Evolutionary conservation across 257 asterid genomes (phyloP).

Genomic region (Cruciata laevipes): DNA sequence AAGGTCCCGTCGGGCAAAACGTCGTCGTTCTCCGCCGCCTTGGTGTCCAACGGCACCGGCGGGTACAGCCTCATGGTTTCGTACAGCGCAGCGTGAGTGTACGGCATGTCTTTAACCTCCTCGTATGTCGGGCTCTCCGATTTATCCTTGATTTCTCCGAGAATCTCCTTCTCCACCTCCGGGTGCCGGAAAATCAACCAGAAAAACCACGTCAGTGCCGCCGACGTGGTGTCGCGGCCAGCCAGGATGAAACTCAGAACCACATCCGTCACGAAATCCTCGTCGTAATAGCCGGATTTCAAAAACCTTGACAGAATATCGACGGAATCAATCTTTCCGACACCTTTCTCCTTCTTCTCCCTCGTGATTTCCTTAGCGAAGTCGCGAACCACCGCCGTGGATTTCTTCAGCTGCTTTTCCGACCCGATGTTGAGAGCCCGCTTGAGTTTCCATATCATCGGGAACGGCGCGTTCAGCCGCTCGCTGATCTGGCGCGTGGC

Average conservation of each 20-base stretch:
- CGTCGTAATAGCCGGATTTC: slow-evolving; percentile 39
- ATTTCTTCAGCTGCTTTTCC: slow-evolving; percentile 32
- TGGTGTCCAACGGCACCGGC: slow-evolving; percentile 51
- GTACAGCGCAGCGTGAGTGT: slow-evolving; percentile 51
- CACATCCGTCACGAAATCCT: slow-evolving; percentile 43
- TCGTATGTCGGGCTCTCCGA: slow-evolving; percentile 25
- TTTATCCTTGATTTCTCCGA: slow-evolving; percentile 27
- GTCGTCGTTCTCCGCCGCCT: slow-evolving; percentile 33
- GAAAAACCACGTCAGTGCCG: slow-evolving; percentile 67
- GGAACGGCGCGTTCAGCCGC: slow-evolving; percentile 28
- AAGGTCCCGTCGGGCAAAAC: slow-evolving; percentile 56
- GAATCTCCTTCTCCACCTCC: slow-evolving; percentile 30
- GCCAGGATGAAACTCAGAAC: slow-evolving; percentile 65
- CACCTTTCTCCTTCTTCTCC: slow-evolving; percentile 24
- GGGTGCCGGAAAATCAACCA: slow-evolving; percentile 39
- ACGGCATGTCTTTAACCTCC: slow-evolving; percentile 50
- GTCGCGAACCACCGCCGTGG: slow-evolving; percentile 22
- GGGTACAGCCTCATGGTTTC: slow-evolving; percentile 66
- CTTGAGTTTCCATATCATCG: slow-evolving; percentile 41
- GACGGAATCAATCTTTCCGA: slow-evolving; percentile 17
- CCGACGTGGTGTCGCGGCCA: slow-evolving; percentile 62
- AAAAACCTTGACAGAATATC: slow-evolving; percentile 54
- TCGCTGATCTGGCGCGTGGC: slow-evolving; percentile 24
- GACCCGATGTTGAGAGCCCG: slow-evolving; percentile 33
- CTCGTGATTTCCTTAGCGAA: slow-evolving; percentile 36